Evolutionary conservation across 441 rosid species (phyloP).

Genomic region (Lepidium campestre): DNA sequence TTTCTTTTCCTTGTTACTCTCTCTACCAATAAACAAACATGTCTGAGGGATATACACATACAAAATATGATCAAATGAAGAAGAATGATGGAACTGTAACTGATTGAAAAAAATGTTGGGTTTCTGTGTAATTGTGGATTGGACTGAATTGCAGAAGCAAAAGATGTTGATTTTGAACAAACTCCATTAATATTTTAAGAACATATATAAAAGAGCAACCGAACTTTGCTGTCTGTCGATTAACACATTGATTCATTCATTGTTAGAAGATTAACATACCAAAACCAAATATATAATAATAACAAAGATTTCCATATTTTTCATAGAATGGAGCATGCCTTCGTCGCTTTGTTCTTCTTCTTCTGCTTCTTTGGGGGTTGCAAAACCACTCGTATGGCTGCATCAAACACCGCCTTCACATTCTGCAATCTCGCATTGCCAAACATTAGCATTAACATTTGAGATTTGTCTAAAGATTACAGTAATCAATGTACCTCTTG

Average conservation of each 20-base stretch:
- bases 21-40: constrained; percentile 3
- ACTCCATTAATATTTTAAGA: constrained; percentile 19
- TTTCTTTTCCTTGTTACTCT: neutral
- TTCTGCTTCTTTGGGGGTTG: constrained; percentile 72
- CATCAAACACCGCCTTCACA: constrained; percentile 68
- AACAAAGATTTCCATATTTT: constrained; percentile 15
- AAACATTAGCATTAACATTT: neutral
- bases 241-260: constrained; percentile 14
- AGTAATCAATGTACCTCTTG: constrained; percentile 34
- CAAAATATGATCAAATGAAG: neutral
- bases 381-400: constrained; percentile 67
- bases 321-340: constrained; percentile 71
- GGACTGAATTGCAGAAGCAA: neutral
- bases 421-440: constrained; percentile 33
- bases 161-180: constrained; percentile 8
- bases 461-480: neutral
- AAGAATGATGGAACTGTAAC: neutral
- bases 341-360: constrained; percentile 64
- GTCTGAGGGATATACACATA: neutral
- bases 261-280: constrained; percentile 11
- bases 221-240: constrained; percentile 12
- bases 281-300: constrained; percentile 10
- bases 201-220: constrained; percentile 8
- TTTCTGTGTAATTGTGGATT: neutral
- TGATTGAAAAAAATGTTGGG: neutral